These are phyloP conservation scores for Coniochaeta sp. DNA, from an alignment of 2,329 filamentous ascomycete genomes.

Conservation along the genomic window DNA sequence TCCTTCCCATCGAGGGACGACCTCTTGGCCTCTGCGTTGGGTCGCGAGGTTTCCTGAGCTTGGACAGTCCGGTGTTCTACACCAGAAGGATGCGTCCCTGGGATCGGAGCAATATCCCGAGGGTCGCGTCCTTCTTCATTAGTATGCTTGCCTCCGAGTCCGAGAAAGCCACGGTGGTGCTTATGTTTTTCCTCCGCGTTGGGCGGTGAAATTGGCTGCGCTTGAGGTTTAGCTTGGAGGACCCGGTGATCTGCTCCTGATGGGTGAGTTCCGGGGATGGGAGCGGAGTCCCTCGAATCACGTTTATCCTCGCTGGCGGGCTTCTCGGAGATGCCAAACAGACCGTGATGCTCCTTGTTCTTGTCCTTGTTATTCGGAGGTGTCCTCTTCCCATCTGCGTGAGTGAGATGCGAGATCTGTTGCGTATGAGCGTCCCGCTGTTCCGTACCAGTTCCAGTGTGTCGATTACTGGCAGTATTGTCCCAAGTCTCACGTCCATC, in stretches of 20 bases:
- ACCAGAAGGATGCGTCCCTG: neutral
- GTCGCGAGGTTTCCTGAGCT: neutral
- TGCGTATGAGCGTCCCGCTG: neutral
- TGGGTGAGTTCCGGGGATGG: neutral
- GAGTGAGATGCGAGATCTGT: neutral
- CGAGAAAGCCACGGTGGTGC: too few species aligned
- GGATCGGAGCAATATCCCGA: neutral
- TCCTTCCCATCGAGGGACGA: slow-evolving; percentile 4
- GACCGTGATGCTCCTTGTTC: neutral
- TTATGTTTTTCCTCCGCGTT: too few species aligned
- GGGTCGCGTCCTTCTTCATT: neutral
- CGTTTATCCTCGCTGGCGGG: neutral
- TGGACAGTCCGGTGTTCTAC: neutral
- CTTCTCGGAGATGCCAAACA: neutral
- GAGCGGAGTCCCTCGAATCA: neutral
- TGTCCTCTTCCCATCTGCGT: neutral
- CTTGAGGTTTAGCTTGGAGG: neutral
- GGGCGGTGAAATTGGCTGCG: neutral
- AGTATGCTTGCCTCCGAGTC: too few species aligned
- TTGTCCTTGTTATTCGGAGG: neutral
- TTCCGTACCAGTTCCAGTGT: neutral
- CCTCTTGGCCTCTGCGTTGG: neutral
- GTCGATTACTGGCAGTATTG: neutral
- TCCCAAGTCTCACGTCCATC: neutral
- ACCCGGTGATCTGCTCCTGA: neutral